Percentiles rank a stretch among this genome's conserved stretches.
Evolutionary conservation across 345 rosid species (phyloP).

Genomic region (Salix dunnii): DNA sequence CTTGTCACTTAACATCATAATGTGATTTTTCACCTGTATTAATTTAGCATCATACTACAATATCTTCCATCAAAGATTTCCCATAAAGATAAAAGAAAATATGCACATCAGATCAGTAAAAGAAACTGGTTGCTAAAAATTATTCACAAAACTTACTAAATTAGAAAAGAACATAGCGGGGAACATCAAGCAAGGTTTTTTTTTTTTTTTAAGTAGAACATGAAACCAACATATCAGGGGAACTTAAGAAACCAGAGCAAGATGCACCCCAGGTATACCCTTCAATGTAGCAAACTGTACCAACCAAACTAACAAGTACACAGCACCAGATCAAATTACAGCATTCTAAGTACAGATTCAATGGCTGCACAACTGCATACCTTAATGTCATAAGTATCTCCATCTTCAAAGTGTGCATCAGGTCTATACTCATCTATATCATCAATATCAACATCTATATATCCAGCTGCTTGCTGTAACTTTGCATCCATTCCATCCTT

Average conservation of each 20-base stretch:
- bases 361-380: slow-evolving; percentile 17
- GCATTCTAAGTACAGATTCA: neutral
- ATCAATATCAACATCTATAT: slow-evolving; percentile 30
- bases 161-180: neutral
- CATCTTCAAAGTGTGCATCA: slow-evolving; percentile 23
- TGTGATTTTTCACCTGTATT: neutral
- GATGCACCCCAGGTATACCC: neutral
- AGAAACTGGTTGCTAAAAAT: neutral
- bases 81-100: neutral
- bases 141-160: neutral
- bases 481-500: slow-evolving; percentile 49
- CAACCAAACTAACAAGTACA: neutral
- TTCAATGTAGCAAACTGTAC: neutral
- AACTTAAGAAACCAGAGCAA: neutral
- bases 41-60: no score
- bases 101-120: neutral
- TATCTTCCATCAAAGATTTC: neutral
- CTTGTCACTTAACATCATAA: neutral
- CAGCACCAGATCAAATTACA: neutral
- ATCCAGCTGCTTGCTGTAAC: slow-evolving; percentile 40
- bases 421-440: slow-evolving; percentile 38
- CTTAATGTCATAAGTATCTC: slow-evolving; percentile 33
- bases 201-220: neutral
- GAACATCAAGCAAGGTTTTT: neutral
- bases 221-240: neutral